Percentiles rank a stretch among this genome's conserved stretches.
Evolutionary conservation across 1,139 yeast genomes (phyloP).

Genomic region (Debaryomyces fabryi): DNA sequence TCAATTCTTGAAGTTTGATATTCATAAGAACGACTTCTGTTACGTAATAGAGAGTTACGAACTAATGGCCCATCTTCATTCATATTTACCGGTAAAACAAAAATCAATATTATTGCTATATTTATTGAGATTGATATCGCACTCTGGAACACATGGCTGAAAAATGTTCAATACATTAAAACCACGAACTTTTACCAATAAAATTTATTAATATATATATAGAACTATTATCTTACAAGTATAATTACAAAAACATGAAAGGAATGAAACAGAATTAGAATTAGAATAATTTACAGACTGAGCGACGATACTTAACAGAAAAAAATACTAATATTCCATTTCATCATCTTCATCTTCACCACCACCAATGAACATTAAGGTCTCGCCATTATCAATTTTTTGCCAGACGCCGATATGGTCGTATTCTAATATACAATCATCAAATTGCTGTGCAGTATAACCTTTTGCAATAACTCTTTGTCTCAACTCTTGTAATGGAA

Average conservation of each 20-base stretch:
- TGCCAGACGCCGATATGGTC: conserved; percentile 78
- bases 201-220: neutral
- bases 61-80: neutral
- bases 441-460: conserved; percentile 76
- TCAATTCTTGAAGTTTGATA: neutral
- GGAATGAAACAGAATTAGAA: conserved; percentile 11
- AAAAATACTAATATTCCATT: conserved; percentile 14
- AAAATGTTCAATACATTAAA: neutral
- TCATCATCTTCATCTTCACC: conserved; percentile 28
- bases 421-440: conserved; percentile 76
- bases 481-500: conserved; percentile 62
- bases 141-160: neutral
- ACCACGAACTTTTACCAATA: neutral
- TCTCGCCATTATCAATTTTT: conserved; percentile 65
- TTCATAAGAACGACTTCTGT: neutral
- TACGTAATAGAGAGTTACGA: neutral
- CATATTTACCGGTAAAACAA: neutral
- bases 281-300: conserved; percentile 8
- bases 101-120: neutral
- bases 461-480: conserved; percentile 83
- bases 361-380: conserved; percentile 44
- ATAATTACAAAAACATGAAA: conserved; percentile 2
- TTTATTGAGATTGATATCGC: neutral
- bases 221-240: neutral
- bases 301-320: neutral